Percentiles rank a stretch among this genome's conserved stretches.
Conservation (phyloP, 495 filamentous ascomycete species). For the Daldinia childiae region DNA sequence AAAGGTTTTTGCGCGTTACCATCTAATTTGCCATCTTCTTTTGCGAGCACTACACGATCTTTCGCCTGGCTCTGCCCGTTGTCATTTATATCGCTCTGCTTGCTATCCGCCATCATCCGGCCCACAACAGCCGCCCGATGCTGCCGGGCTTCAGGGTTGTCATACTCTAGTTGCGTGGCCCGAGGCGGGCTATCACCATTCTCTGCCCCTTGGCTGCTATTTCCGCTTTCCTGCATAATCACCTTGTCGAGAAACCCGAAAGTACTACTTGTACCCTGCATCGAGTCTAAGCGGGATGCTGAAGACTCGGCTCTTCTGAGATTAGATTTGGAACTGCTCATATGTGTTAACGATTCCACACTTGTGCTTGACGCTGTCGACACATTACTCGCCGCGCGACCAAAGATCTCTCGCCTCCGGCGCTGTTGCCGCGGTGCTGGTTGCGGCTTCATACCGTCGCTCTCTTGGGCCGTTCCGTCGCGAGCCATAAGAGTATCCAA, state of each 20-base stretch:
- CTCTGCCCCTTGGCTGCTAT: conserved; percentile 7
- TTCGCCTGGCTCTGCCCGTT: conserved; percentile 10
- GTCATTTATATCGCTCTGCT: conserved; percentile 1
- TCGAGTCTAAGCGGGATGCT: conserved; percentile 23
- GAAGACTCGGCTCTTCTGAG: conserved; percentile 20
- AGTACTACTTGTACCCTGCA: background rate
- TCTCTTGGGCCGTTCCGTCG: conserved; percentile 33
- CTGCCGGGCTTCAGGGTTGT: conserved; percentile 54
- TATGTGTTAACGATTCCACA: conserved; percentile 25
- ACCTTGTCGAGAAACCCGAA: conserved; percentile 33
- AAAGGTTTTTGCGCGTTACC: background rate
- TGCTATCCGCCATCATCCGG: conserved; percentile 45
- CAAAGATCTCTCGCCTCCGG: conserved; percentile 57
- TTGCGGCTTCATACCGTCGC: conserved; percentile 27
- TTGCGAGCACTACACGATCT: background rate
- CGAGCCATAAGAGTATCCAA: conserved; percentile 41
- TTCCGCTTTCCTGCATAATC: conserved; percentile 28
- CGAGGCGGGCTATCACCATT: conserved; percentile 47
- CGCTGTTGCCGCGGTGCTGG: conserved; percentile 41
- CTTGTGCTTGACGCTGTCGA: conserved; percentile 53
- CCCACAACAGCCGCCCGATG: conserved; percentile 48
- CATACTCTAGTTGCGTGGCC: conserved; percentile 58
- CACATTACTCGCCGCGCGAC: conserved; percentile 61
- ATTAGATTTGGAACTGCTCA: conserved; percentile 20
- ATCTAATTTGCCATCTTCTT: background rate